Evolutionary conservation across 2,329 filamentous ascomycete genomes (phyloP), one percentile per base, ranked within the genome.

Genomic region (Bipolaris sorokiniana): DNA sequence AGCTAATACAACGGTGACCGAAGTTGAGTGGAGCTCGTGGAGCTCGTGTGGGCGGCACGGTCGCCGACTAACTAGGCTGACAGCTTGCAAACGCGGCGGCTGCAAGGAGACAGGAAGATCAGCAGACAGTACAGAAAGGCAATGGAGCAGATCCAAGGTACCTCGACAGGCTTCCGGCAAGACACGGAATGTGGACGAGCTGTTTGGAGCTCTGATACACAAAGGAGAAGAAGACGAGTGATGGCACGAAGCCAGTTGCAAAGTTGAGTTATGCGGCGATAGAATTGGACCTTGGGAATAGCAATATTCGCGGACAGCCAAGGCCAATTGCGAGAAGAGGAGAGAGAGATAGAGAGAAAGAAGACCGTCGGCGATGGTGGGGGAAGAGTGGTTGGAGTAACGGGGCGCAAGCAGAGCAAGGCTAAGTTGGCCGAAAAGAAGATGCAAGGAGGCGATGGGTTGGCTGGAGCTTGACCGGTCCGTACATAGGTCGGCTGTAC

Each of bases 1-100:
- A 50, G 33, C 40, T 54, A 45, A 47, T 41, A 44, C 49, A 33
- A 53, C 48, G 51, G 31, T 34, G 56, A 56, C 48, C 38, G 54
- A 36, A 48, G 49, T 40, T 46, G 54, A 47, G 47, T 51, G 42
- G 60, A 54, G 55, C 50, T 59, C 28, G 53, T 41, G 41, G 59
- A 66, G 60, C 62, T 64, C 48, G 58, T 37, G 48, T 58, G 42
- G 54, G 33, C 44, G 54, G 53, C 42, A 58, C 65, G 59, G 61
- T 68, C 54, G 53, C 51, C 51, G 62, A 59, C 42, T 47, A 36
- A 51, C 69, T 64, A 72, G 70, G 70, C 7, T 28, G 69, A 58
- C 67, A 38, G 23, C 46, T 46, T 51, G 26, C 15, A 59, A 56
- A 65, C 62, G 66, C 64, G 51, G 63, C 58, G 54, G 38, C 68